phyloP scores from a whole-genome alignment of 495 filamentous ascomycete species.

The Daldinia vernicosa region DNA sequence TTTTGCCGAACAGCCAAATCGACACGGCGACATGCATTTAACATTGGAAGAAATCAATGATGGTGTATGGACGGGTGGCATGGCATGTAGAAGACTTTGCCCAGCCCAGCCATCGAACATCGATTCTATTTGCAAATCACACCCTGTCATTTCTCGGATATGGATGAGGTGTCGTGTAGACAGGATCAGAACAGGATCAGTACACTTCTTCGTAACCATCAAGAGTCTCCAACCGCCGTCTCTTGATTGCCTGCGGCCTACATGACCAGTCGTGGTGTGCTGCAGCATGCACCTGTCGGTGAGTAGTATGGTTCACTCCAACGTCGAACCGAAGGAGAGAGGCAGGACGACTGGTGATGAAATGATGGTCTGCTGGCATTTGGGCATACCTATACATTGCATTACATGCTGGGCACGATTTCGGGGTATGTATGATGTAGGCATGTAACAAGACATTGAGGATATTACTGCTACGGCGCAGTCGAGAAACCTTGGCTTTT shows the following conservation, averaged over 20 bases:
- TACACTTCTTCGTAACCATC: background rate
- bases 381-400: constrained; percentile 7
- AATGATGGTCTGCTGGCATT: constrained; percentile 4
- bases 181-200: constrained; percentile 16
- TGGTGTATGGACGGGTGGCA: constrained; percentile 19
- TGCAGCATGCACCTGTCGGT: constrained; percentile 40
- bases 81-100: constrained; percentile 13
- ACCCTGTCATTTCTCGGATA: constrained; percentile 41
- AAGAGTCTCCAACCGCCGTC: constrained; percentile 9
- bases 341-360: constrained; percentile 20
- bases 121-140: constrained; percentile 30
- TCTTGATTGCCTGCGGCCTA: constrained; percentile 27
- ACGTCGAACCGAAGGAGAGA: constrained; percentile 23
- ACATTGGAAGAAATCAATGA: background rate
- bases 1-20: constrained; percentile 25
- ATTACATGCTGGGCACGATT: constrained; percentile 11
- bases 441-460: constrained; percentile 6
- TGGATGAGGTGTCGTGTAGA: constrained; percentile 15
- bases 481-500: constrained; percentile 17
- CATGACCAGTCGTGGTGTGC: constrained; percentile 41
- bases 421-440: constrained; percentile 19
- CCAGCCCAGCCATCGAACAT: constrained; percentile 19
- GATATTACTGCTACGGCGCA: constrained; percentile 10
- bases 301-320: constrained; percentile 37
- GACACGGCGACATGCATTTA: constrained; percentile 1